Conservation (phyloP, 331 rosid genomes). For the Malus hybrid region DNA sequence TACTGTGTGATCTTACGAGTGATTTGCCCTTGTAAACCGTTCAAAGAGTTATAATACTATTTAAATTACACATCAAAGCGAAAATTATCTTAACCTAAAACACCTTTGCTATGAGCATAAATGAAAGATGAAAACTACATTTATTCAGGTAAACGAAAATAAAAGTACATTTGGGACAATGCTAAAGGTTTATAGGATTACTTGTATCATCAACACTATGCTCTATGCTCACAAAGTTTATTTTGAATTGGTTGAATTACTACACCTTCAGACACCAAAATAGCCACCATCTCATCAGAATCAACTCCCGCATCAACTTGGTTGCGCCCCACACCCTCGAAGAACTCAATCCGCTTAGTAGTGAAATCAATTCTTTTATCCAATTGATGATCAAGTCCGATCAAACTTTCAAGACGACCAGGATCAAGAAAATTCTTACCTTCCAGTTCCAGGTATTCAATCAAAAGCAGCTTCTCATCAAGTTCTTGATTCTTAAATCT, state of each 20-base stretch:
- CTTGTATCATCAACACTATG: neutral
- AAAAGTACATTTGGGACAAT: neutral
- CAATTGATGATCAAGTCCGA: neutral
- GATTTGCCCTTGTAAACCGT: too few relatives aligned
- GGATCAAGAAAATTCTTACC: neutral
- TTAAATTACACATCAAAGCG: neutral
- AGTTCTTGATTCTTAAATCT: neutral
- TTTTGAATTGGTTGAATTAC: neutral
- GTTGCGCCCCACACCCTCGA: neutral
- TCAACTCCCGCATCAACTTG: neutral
- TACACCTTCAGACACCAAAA: neutral
- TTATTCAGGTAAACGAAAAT: neutral
- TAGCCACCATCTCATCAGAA: neutral
- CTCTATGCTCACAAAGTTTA: neutral
- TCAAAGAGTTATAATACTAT: neutral
- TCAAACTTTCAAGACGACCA: neutral
- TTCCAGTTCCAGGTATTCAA: neutral
- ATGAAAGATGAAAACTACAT: neutral
- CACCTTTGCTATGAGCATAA: neutral
- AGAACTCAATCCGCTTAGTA: neutral
- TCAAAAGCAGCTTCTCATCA: neutral
- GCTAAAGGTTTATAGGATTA: neutral
- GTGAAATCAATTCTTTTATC: neutral
- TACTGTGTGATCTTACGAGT: too few relatives aligned
- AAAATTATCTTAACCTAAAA: neutral